A percentile compares a stretch with the other conserved stretches of the same genome.
These are phyloP conservation scores for Colletotrichum trifolii DNA, from an alignment of 2,329 filamentous ascomycete species.

Conservation along the genomic window DNA sequence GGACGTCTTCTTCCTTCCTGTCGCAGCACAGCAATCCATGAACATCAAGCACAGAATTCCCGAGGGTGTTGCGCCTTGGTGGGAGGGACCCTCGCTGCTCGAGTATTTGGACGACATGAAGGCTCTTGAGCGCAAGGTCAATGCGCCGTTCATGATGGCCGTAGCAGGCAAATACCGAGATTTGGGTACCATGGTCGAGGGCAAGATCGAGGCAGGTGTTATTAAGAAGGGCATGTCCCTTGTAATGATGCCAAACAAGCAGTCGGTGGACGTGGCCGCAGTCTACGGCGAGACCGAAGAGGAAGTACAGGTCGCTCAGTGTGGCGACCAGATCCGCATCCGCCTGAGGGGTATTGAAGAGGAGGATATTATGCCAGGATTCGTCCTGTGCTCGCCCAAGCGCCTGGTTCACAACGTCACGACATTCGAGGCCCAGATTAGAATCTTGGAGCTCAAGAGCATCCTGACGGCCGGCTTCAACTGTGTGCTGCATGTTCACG, in stretches of 20 bases:
- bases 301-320: constrained; percentile 82
- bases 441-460: constrained; percentile 91
- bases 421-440: constrained; percentile 95
- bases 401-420: constrained; percentile 90
- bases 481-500: constrained; percentile 97
- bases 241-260: constrained; percentile 95
- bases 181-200: constrained; percentile 97
- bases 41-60: constrained; percentile 92
- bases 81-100: constrained; percentile 87
- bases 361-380: constrained; percentile 94
- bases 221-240: constrained; percentile 89
- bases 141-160: constrained; percentile 99
- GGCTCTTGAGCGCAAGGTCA: constrained; percentile 92
- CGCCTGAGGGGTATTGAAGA: constrained; percentile 95
- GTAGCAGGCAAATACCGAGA: constrained; percentile 96
- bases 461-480: constrained; percentile 97
- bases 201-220: constrained; percentile 95
- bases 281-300: constrained; percentile 97
- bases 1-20: constrained; percentile 94
- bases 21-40: constrained; percentile 86
- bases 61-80: constrained; percentile 82
- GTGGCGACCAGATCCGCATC: constrained; percentile 93
- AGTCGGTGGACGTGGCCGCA: constrained; percentile 82
- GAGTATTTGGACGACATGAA: constrained; percentile 97
- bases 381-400: constrained; percentile 95